A percentile compares a stretch with the other conserved stretches of the same genome.
phyloP scores from a whole-genome alignment of 2,329 filamentous ascomycete genomes.

The Claviceps sp. region DNA sequence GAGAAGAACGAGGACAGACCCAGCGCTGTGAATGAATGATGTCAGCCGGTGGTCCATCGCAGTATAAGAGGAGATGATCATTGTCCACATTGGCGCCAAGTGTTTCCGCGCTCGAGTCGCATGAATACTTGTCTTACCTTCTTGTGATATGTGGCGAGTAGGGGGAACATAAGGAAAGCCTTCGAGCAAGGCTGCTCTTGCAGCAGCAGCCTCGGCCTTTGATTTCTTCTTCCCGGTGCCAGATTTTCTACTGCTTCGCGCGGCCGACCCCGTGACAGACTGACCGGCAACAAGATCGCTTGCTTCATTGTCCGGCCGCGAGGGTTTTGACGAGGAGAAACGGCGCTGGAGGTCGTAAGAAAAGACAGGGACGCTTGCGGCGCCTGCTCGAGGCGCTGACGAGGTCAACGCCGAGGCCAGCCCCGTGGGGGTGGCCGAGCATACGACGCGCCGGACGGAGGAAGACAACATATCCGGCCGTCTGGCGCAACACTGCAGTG shows the following conservation, averaged over 20 bases:
- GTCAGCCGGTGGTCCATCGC: background rate
- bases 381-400: constrained; percentile 25
- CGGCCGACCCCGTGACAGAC: constrained; percentile 34
- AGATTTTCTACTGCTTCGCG: constrained; percentile 28
- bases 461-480: constrained; percentile 36
- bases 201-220: constrained; percentile 39
- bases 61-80: background rate
- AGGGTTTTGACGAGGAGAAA: constrained; percentile 50
- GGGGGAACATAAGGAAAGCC: constrained; percentile 62
- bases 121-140: constrained; percentile 34
- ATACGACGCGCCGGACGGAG: constrained; percentile 41
- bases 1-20: constrained; percentile 90
- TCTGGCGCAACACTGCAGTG: constrained; percentile 10
- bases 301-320: constrained; percentile 42
- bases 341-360: constrained; percentile 35
- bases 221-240: constrained; percentile 42
- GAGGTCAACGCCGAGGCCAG: constrained; percentile 29
- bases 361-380: constrained; percentile 21
- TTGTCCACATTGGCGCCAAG: background rate
- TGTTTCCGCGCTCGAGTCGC: background rate
- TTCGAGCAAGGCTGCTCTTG: constrained; percentile 31
- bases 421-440: constrained; percentile 30
- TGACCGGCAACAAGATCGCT: constrained; percentile 35
- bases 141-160: constrained; percentile 57
- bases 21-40: constrained; percentile 45